Base-by-base conservation (phyloP, 371 early-diverging fungal genomes). In the Actinomortierella ambigua region DNA sequence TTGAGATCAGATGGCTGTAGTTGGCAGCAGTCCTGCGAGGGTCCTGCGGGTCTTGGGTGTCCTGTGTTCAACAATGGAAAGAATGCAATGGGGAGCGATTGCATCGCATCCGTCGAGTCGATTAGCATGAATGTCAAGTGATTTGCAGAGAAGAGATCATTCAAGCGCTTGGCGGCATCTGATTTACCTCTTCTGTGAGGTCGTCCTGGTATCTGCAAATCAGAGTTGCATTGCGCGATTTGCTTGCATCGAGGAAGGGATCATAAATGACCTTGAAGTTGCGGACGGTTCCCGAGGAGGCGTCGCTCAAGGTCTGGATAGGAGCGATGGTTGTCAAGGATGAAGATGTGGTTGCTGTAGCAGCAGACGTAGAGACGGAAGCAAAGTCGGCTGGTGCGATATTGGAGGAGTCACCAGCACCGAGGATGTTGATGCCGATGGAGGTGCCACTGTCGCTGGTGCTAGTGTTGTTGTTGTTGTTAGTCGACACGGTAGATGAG, bases 161-260 rank as follows among this genome's bases (percentile, higher is more conserved):
- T n/a, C n/a, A n/a, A n/a, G n/a, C n/a, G n/a, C n/a, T n/a, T n/a
- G n/a, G n/a, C 34, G 11, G 34, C 34, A 34, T 34, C 51, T 52
- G 27, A 14, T 22, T 52, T 63, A 70, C 71, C 65, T 70, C 71
- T 24, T 70, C 71, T 20, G 61, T 59, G 26, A 70, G 63, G 55
- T 70, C 71, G 41, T 70, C 71, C 47, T 70, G 71, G 53, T 70
- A 70, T 24, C 71, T 65, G 50, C 71, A 70, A 15, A 70, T 61
- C 27, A 70, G 52, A 22, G 53, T 62, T 11, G 71, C 49, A 29
- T 70, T 70, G 53, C 57, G 57, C 15, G 71, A 55, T 29, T 70
- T 70, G 50, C 71, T 70, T 26, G 71, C 58, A 20, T 70, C 71
- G 42, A 70, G 42, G 53, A 70, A 65, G 20, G 71, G 71, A 50